Evolutionary conservation across 371 early-diverging fungal species (phyloP).

Genomic region (Mucor irregularis): DNA sequence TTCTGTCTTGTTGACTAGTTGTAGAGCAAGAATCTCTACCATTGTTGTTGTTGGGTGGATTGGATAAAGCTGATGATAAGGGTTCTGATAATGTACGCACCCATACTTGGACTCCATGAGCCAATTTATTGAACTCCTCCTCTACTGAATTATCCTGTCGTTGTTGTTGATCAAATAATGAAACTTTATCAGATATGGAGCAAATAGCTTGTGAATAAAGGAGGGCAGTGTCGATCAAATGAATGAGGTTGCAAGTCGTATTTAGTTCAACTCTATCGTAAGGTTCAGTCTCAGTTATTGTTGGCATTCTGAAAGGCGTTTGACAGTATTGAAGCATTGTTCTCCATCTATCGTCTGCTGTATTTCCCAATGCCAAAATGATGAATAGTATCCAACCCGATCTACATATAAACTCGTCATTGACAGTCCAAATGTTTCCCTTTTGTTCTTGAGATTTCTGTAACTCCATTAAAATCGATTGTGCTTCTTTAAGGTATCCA

Average conservation of each 20-base stretch:
- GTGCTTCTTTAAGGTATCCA: slow-evolving; percentile 7
- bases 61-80: background rate
- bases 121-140: slow-evolving; percentile 2
- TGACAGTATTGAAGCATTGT: background rate
- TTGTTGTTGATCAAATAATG: slow-evolving; percentile 2
- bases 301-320: slow-evolving; percentile 4
- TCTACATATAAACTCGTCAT: slow-evolving; percentile 17
- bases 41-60: too few species aligned
- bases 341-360: slow-evolving; percentile 15
- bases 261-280: slow-evolving; percentile 17
- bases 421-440: background rate
- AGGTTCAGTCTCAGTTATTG: slow-evolving; percentile 20
- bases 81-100: slow-evolving; percentile 1
- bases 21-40: too few species aligned
- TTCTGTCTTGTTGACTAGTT: too few species aligned
- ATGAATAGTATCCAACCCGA: slow-evolving; percentile 23
- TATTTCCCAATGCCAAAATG: slow-evolving; percentile 14
- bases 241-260: slow-evolving; percentile 16
- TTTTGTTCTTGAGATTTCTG: background rate
- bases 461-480: slow-evolving; percentile 12
- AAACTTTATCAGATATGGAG: slow-evolving; percentile 11
- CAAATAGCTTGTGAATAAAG: slow-evolving; percentile 15
- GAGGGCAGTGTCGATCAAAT: slow-evolving; percentile 4
- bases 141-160: background rate
- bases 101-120: slow-evolving; percentile 12